Evolutionary conservation across 306 rosid genomes (phyloP).

Genomic region (Cicer bijugum): DNA sequence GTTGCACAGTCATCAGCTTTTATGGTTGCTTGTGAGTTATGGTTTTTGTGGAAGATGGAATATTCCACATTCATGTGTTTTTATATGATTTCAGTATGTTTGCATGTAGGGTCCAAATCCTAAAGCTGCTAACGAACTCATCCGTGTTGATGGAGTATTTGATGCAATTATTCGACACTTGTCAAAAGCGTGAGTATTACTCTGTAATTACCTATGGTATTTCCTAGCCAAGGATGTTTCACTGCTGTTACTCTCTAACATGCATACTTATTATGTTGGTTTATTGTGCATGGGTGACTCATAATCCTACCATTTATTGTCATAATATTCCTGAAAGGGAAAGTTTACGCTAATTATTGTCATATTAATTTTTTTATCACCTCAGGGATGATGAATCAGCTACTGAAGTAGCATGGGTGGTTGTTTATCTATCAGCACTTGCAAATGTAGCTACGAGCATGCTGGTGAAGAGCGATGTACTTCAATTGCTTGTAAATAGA

Average conservation of each 20-base stretch:
- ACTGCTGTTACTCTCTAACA: constrained; percentile 21
- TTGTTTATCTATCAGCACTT: constrained; percentile 91
- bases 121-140: constrained; percentile 79
- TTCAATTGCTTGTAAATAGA: constrained; percentile 80
- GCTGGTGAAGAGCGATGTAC: constrained; percentile 78
- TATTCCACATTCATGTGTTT: constrained; percentile 29
- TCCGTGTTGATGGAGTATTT: constrained; percentile 80
- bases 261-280: constrained; percentile 27
- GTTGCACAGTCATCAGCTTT: constrained; percentile 28
- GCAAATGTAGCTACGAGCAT: constrained; percentile 76
- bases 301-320: constrained; percentile 1
- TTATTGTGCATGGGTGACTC: constrained; percentile 26
- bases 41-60: constrained; percentile 29
- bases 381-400: constrained; percentile 93
- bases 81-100: constrained; percentile 40
- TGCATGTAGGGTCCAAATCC: constrained; percentile 84
- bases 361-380: constrained; percentile 34
- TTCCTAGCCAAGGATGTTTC: constrained; percentile 22
- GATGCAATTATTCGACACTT: constrained; percentile 83
- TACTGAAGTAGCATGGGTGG: constrained; percentile 97
- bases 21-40: constrained; percentile 6
- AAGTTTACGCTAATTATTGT: constrained; percentile 40
- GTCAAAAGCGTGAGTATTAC: constrained; percentile 78
- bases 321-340: constrained; percentile 17
- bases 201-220: constrained; percentile 29